Base-by-base conservation (phyloP, 345 rosid species). In the Acer yangbiense region DNA sequence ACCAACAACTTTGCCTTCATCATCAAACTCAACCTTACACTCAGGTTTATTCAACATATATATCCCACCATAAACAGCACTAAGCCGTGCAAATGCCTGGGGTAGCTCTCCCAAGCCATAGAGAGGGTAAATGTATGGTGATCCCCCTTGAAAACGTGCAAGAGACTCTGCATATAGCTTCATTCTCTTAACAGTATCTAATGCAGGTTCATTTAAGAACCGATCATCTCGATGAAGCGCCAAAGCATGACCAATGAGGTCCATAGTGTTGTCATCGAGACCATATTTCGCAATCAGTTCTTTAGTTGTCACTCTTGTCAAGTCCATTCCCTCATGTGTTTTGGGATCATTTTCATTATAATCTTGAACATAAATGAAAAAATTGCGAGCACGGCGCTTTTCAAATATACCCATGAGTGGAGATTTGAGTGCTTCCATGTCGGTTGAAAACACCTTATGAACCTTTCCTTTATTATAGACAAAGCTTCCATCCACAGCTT, bases 61-160 rank as follows among this genome's bases (percentile, higher is more conserved):
- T 0, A 95, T 96, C 71, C 98, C 99, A 81, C 99, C 99, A 86
- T 91, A 92, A 66, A 94, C 98, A 81, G 98, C 98, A 84, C 98
- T 94, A 83, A 94, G 99, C 54, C 98, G 89, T 79, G 99, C 98
- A 88, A 96, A 96, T 78, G 94, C 99, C 98, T 95, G 99, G 27
- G 99, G 99, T 63, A 95, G 88, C 87, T 95, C 99, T 86, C 99
- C 99, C 77, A 95, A 79, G 67, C 99, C 99, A 77, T 95, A 95
- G 67, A 93, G 84, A 69, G 99, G 99, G 75, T 95, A 95, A 66
- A 95, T 91, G 84, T 93, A 95, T 1, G 99, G 99, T 35, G 99
- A 95, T 77, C 98, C 96, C 78, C 95, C 99, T 90, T 92, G 95
- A 88, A 95, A 91, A 68, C 98, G 99, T n/a, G 93, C 92, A 87